Conservation (phyloP, 208 protist genomes). For the Leishmania turanica region DNA sequence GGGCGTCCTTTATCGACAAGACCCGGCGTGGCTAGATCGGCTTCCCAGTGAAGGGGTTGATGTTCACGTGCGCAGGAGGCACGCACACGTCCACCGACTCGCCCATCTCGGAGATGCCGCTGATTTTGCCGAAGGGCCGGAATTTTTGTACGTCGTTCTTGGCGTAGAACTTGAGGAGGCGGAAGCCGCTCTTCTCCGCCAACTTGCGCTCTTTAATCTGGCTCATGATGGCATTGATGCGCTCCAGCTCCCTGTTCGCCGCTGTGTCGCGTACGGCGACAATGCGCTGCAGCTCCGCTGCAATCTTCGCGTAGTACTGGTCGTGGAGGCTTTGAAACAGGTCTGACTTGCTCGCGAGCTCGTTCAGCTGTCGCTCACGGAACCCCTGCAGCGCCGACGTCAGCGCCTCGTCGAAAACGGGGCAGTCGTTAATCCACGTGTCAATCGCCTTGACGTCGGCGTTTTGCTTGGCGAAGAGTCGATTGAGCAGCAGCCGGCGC, state of each 20-base stretch:
- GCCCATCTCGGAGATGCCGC: conserved; percentile 86
- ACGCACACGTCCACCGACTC: conserved; percentile 80
- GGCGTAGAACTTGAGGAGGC: conserved; percentile 87
- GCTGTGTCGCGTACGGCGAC: conserved; percentile 51
- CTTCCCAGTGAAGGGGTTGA: conserved; percentile 76
- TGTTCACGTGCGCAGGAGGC: conserved; percentile 76
- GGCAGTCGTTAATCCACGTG: conserved; percentile 73
- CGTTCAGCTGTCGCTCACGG: conserved; percentile 57
- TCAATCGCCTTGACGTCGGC: conserved; percentile 56
- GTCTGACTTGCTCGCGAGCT: conserved; percentile 62
- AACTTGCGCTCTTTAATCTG: conserved; percentile 60
- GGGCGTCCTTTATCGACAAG: not conserved
- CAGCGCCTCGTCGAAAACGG: conserved; percentile 75
- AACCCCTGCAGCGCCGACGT: conserved; percentile 70
- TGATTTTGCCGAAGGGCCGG: conserved; percentile 86
- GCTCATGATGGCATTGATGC: conserved; percentile 52
- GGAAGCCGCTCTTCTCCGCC: conserved; percentile 78
- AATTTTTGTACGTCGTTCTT: conserved; percentile 82
- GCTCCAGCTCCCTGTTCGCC: conserved; percentile 52
- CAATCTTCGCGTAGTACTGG: conserved; percentile 47
- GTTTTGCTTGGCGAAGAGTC: conserved; percentile 78
- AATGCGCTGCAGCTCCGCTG: conserved; percentile 69
- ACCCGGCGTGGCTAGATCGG: conserved; percentile 13
- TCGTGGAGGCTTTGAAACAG: conserved; percentile 56
- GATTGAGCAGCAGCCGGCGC: conserved; percentile 56